Conservation (phyloP, 805 yeast genomes). For the Komagataella populi region DNA sequence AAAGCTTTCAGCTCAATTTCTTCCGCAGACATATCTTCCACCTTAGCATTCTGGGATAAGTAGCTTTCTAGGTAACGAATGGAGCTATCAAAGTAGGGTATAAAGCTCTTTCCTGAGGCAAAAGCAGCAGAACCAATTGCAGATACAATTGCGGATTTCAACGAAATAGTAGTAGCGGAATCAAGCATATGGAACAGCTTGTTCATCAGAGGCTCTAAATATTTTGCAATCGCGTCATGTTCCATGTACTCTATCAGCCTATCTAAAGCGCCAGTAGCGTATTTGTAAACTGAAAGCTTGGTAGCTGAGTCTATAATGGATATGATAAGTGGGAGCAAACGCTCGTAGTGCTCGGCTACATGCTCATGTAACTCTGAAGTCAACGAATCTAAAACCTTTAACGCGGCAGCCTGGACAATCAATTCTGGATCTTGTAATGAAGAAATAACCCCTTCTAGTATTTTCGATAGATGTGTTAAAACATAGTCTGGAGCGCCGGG, state of each 20-base stretch:
- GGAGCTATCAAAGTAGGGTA: conserved; percentile 76
- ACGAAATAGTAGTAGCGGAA: conserved; percentile 58
- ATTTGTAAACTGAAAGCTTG: conserved; percentile 71
- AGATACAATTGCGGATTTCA: conserved; percentile 73
- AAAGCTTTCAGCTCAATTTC: conserved; percentile 85
- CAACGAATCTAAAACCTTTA: conserved; percentile 65
- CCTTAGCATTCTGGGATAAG: conserved; percentile 50
- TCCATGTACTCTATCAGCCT: conserved; percentile 86
- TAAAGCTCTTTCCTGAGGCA: conserved; percentile 80
- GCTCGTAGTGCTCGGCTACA: conserved; percentile 73
- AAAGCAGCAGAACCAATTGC: conserved; percentile 97
- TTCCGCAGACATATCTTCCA: conserved; percentile 74
- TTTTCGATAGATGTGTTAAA: conserved; percentile 57
- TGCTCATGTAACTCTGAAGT: conserved; percentile 77
- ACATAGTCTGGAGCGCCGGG: conserved; percentile 93
- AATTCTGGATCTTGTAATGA: conserved; percentile 71
- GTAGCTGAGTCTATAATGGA: conserved; percentile 78
- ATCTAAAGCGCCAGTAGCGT: conserved; percentile 85
- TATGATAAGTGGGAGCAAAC: conserved; percentile 76
- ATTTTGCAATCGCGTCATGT: conserved; percentile 66
- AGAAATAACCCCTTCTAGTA: conserved; percentile 56
- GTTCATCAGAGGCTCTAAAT: conserved; percentile 82
- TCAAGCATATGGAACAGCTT: conserved; percentile 76
- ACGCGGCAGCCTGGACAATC: conserved; percentile 74
- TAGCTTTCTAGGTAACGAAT: conserved; percentile 73